Evolutionary conservation across 2,329 filamentous ascomycete genomes (phyloP).

Genomic region (Gremmenia infestans): DNA sequence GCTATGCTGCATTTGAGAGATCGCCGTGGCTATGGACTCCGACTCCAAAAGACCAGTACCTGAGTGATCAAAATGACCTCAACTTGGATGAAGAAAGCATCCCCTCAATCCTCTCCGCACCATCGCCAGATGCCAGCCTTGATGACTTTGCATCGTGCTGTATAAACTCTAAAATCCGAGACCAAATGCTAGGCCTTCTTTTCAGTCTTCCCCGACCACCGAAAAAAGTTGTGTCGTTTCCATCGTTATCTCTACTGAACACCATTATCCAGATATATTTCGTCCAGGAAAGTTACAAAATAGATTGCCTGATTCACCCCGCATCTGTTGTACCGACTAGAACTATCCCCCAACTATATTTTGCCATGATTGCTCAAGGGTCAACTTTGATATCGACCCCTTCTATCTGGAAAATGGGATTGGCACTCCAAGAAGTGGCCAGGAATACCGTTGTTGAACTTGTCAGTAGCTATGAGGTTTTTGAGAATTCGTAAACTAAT

Average conservation of each 20-base stretch:
- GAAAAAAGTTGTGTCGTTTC: constrained; percentile 8
- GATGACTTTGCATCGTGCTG: constrained; percentile 9
- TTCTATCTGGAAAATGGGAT: constrained; percentile 22
- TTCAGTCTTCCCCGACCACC: constrained; percentile 3
- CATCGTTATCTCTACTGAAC: constrained; percentile 17
- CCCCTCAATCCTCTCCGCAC: not conserved
- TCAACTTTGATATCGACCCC: constrained; percentile 16
- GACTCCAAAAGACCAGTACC: constrained; percentile 8
- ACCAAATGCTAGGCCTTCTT: constrained; percentile 12
- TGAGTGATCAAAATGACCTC: constrained; percentile 15
- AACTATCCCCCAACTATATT: constrained; percentile 12
- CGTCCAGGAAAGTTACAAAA: constrained; percentile 9
- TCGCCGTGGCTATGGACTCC: constrained; percentile 22
- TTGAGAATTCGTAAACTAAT: not conserved
- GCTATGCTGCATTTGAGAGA: constrained; percentile 20
- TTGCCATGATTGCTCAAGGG: constrained; percentile 15
- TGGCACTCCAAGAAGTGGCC: constrained; percentile 20
- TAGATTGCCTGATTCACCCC: constrained; percentile 15
- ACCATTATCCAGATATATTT: constrained; percentile 17
- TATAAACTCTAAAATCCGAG: constrained; percentile 10
- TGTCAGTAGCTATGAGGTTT: constrained; percentile 3
- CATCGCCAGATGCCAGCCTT: constrained; percentile 1
- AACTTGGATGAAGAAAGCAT: constrained; percentile 19
- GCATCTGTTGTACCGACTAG: constrained; percentile 7
- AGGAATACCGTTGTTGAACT: constrained; percentile 7